Evolutionary conservation across 202 grass and related monocot species (phyloP).

Genomic region (Setaria viridis): DNA sequence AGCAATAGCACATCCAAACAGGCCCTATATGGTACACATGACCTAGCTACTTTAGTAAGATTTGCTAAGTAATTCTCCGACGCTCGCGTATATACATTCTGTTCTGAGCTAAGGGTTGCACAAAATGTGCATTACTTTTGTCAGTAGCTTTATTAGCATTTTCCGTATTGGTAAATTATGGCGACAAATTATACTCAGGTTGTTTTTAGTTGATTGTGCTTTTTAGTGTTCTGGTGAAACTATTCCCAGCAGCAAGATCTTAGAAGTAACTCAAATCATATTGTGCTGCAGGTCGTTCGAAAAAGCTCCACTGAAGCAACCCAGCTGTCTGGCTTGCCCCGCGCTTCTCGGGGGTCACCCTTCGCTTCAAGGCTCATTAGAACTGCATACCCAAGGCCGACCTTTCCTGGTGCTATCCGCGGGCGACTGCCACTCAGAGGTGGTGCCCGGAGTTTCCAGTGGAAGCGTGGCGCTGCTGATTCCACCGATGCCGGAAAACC

Average conservation of each 20-base stretch:
- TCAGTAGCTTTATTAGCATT: constrained; percentile 33
- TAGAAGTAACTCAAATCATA: constrained; percentile 27
- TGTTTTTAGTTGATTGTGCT: constrained; percentile 22
- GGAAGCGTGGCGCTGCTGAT: constrained; percentile 69
- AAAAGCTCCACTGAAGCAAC: constrained; percentile 66
- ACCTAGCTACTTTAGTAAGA: constrained; percentile 1
- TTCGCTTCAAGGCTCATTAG: constrained; percentile 64
- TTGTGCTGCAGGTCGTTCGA: constrained; percentile 64
- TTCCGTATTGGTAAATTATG: constrained; percentile 19
- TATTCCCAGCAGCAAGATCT: background rate
- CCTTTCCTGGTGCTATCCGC: constrained; percentile 54
- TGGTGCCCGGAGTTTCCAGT: constrained; percentile 78
- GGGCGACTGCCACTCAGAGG: constrained; percentile 60
- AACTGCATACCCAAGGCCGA: constrained; percentile 64
- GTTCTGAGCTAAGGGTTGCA: constrained; percentile 11
- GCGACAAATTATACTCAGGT: background rate
- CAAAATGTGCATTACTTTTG: constrained; percentile 11
- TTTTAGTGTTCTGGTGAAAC: background rate
- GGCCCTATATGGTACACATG: background rate
- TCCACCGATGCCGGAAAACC: constrained; percentile 39
- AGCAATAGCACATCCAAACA: too few relatives aligned
- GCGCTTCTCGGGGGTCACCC: constrained; percentile 50
- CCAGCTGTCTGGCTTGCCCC: constrained; percentile 56
- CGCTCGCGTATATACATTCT: background rate
- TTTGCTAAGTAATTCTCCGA: background rate